Base-by-base conservation (phyloP, 768 basidiomycete genomes). In the Macrocybe gigantea region DNA sequence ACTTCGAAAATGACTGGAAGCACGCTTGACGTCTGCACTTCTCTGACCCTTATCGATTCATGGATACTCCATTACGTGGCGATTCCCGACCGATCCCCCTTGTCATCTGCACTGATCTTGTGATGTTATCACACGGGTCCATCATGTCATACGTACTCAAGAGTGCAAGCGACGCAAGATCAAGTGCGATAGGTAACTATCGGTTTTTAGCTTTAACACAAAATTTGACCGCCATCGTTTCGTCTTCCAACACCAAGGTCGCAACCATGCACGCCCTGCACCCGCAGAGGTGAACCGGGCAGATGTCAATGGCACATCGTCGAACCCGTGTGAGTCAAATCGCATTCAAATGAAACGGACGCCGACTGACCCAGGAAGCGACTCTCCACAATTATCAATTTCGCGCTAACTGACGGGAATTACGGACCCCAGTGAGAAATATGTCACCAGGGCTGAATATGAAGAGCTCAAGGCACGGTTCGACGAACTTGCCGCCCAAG, bases 161-260 rank as follows among this genome's bases (percentile, higher is more conserved):
- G 89, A 90, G 64, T 91, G 88, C 64, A 91, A 91, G 64, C 70
- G 88, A 57, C 77, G 88, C 38, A 91, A 92, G 73, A 91, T 91
- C 65, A 87, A 85, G 61, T 92, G 89, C 64, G 88, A 92, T 70
- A 85, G 85, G 85, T 85, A 55, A 48, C 33, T 44, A 58, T 47
- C 41, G 38, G 33, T 41, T 47, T 37, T 37, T 49, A 50, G 44
- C 45, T 49, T 53, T 42, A 49, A 49, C 41, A 5, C 50, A 49
- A 44, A 43, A 52, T 46, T 51, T 69, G 49, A 66, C 60, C 46
- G 33, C 45, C 29, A 42, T 50, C 35, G 8, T n/a, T n/a, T 32
- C 12, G 35, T 50, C 43, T 31, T 52, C 39, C 36, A 40, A 40
- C 47, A 50, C 50, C 34, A 57, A 88, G 89, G 62, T 74, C 79